Percentiles rank a stretch among this genome's conserved stretches.
These are phyloP conservation scores for Metroxylon sagu DNA, from an alignment of 176 grass and related monocot species.

Conservation along the genomic window DNA sequence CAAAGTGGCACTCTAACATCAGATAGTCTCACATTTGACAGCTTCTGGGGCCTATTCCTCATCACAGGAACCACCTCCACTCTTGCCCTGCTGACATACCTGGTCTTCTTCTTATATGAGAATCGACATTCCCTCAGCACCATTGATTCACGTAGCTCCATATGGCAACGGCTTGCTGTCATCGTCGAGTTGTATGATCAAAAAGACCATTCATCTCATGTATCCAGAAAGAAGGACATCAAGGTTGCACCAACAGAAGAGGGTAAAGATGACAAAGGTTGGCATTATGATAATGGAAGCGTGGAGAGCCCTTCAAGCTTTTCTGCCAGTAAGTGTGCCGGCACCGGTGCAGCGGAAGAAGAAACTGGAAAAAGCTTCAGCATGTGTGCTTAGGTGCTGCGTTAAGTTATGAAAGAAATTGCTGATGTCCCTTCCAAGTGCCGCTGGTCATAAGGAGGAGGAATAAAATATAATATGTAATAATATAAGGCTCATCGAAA, in stretches of 20 bases:
- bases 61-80: background rate
- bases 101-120: background rate
- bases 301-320: too few relatives aligned
- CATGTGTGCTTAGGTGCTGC: too few relatives aligned
- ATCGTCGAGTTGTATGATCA: background rate
- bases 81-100: background rate
- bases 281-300: background rate
- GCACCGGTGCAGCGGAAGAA: too few relatives aligned
- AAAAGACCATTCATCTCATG: background rate
- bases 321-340: too few relatives aligned
- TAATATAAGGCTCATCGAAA: too few relatives aligned
- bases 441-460: too few relatives aligned
- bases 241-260: background rate
- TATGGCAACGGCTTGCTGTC: background rate
- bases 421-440: too few relatives aligned
- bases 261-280: background rate
- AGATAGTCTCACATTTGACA: background rate
- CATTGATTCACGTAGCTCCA: background rate
- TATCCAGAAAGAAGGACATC: background rate
- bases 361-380: too few relatives aligned
- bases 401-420: too few relatives aligned
- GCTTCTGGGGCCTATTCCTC: constrained; percentile 3
- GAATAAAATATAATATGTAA: too few relatives aligned
- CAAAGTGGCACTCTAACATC: background rate
- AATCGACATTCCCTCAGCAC: background rate